Percentiles rank a stretch among this genome's conserved stretches.
These are phyloP conservation scores for Breviolum minutum DNA, from an alignment of 73 alveolate genomes.

Conservation along the genomic window DNA sequence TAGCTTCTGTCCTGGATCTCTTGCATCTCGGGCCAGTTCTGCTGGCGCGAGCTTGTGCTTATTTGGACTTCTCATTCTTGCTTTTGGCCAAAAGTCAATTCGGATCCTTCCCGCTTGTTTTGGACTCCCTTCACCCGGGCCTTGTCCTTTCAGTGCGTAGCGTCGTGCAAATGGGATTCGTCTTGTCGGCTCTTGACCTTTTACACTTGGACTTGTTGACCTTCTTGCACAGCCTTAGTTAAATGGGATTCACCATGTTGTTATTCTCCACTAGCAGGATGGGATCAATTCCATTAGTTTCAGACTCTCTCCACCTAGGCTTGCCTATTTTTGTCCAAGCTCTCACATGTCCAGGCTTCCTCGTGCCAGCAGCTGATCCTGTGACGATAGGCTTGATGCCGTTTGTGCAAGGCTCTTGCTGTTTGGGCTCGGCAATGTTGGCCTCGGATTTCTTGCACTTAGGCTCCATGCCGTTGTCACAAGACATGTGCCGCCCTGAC, in stretches of 20 bases:
- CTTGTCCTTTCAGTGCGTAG: not conserved
- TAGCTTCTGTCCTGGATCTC: not conserved
- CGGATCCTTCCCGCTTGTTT: not conserved
- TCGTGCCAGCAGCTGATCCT: conserved; percentile 14
- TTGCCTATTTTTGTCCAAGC: not conserved
- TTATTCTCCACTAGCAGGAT: not conserved
- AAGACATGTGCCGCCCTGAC: not conserved
- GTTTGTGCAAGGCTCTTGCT: not conserved
- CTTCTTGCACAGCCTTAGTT: not conserved
- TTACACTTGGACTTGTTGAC: conserved; percentile 2
- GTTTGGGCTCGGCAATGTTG: not conserved
- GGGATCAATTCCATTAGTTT: not conserved
- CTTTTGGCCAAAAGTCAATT: not conserved
- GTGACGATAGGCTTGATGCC: not conserved
- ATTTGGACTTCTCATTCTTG: not conserved
- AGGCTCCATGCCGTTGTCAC: not conserved
- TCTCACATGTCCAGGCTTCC: not conserved
- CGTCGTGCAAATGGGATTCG: not conserved
- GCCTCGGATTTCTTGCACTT: conserved; percentile 11
- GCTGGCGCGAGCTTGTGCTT: conserved; percentile 5
- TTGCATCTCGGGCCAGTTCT: conserved; percentile 4
- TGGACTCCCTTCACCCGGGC: not conserved
- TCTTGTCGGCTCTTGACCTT: conserved; percentile 26
- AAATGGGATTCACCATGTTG: not conserved
- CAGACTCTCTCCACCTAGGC: conserved; percentile 1